phyloP scores from a whole-genome alignment of 306 rosid genomes.

The Acacia melanoxylon region DNA sequence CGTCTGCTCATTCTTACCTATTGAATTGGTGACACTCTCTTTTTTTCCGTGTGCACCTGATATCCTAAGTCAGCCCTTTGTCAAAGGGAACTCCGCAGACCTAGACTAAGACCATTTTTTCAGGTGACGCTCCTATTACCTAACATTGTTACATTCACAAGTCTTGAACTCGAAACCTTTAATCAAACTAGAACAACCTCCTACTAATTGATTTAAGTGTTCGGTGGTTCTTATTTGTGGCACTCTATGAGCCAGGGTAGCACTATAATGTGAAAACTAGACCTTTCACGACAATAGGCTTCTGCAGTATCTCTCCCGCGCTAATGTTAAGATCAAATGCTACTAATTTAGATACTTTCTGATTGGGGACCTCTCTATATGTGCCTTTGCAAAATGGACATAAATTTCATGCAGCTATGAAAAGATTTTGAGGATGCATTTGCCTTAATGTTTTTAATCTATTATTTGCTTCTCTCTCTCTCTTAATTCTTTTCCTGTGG shows the following conservation, averaged over 20 bases:
- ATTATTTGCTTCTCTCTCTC: too few species aligned
- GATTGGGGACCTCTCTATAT: slow-evolving; percentile 15
- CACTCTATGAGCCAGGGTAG: slow-evolving; percentile 2
- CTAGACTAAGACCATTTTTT: too few species aligned
- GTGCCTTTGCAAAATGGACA: slow-evolving; percentile 24
- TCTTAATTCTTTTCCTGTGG: too few species aligned
- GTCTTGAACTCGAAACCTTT: too few species aligned
- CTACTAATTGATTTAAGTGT: too few species aligned
- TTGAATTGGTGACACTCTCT: not conserved
- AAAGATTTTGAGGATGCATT: not conserved
- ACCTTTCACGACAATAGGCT: slow-evolving; percentile 20
- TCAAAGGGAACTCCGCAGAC: accelerated
- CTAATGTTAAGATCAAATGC: slow-evolving; percentile 22
- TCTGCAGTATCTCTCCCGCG: not conserved
- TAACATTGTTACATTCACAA: too few species aligned
- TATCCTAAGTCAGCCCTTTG: too few species aligned
- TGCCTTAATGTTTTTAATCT: not conserved
- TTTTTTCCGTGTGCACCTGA: too few species aligned
- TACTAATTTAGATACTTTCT: slow-evolving; percentile 24
- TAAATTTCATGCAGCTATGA: too few species aligned
- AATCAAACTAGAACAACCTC: too few species aligned
- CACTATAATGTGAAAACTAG: slow-evolving; percentile 26
- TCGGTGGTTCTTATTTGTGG: too few species aligned
- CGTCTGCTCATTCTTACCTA: slow-evolving; percentile 18
- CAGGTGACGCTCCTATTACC: too few species aligned